Evolutionary conservation across 257 asterid species (phyloP), one percentile per base, ranked within the genome.

Genomic region (Fraxinus quadrangulata): DNA sequence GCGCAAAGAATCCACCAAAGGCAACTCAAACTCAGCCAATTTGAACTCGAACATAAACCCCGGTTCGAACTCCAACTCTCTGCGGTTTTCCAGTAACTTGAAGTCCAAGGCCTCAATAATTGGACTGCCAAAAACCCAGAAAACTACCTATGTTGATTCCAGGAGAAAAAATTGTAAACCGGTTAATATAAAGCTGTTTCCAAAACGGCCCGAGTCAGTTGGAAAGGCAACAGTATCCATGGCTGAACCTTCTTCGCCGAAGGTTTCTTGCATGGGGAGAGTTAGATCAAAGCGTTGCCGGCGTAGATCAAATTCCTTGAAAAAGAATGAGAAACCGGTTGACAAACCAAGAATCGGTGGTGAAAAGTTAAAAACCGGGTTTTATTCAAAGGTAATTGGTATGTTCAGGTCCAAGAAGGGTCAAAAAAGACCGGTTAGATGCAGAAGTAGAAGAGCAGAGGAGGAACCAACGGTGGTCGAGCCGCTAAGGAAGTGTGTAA

Each of bases 181-280:
- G 80, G 82, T 81, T 54, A 88, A 73, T 21, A 40, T 86, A 0
- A 81, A 89, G 71, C 79, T 94, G 73, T 90, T 94, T 17, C 97
- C 97, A 14, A 91, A 88, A 33, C 87, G 87, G 77, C 33, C 93
- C 0, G 85, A 78, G 16, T 81, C 96, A 0, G 78, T 69, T 1
- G 88, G 85, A 2, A 89, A 87, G 74, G 66, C 90, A 9, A 63
- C 87, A 17, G 83, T 74, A 28, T 70, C 83, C 0, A 67, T 76
- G 26, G 86, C 81, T 0, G 99, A 94, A 82, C 99, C 99, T 74
- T 88, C 94, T 1, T 94, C 99, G 0, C 99, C 99, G 14, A 91
- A 91, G 88, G 99, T 94, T 7, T 94, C 99, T 0, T 94, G 99
- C 66, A 92, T 93, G 82, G 99, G 99, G 54, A 87, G 96, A 81